phyloP scores from a whole-genome alignment of 2,329 filamentous ascomycete species.

The Aspergillus pseudoterreus region DNA sequence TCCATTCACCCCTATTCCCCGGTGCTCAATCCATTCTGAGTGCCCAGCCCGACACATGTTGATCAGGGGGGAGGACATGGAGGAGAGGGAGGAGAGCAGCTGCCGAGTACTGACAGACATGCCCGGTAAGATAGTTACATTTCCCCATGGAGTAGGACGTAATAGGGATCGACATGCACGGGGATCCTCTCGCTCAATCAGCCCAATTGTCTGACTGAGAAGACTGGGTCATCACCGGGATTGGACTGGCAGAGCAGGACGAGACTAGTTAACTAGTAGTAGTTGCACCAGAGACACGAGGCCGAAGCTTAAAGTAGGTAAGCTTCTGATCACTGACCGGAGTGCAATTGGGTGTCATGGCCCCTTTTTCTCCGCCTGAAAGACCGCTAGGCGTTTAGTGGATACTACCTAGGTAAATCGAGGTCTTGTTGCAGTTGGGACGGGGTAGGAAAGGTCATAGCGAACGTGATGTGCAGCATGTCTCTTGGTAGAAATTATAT shows the following conservation, averaged over 20 bases:
- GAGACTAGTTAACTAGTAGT: neutral
- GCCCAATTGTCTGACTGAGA: neutral
- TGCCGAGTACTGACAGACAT: too few relatives aligned
- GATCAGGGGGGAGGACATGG: constrained; percentile 16
- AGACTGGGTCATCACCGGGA: neutral
- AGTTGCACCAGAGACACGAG: neutral
- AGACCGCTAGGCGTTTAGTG: neutral
- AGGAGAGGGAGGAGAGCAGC: neutral
- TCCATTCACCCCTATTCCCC: neutral
- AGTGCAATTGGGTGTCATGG: constrained; percentile 2
- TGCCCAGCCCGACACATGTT: constrained; percentile 3
- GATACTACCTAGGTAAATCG: neutral
- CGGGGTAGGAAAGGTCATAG: neutral
- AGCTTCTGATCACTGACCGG: neutral
- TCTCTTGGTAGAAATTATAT: too few relatives aligned
- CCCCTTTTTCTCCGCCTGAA: neutral
- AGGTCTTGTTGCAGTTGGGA: neutral
- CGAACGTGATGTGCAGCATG: neutral
- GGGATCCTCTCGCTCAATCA: neutral
- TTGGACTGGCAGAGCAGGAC: neutral
- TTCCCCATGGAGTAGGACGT: neutral
- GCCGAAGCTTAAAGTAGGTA: constrained; percentile 4
- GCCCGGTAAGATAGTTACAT: neutral
- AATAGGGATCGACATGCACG: constrained; percentile 17
- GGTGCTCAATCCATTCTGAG: neutral